phyloP scores from a whole-genome alignment of 2,329 filamentous ascomycete genomes.

The Colletotrichum lentis region DNA sequence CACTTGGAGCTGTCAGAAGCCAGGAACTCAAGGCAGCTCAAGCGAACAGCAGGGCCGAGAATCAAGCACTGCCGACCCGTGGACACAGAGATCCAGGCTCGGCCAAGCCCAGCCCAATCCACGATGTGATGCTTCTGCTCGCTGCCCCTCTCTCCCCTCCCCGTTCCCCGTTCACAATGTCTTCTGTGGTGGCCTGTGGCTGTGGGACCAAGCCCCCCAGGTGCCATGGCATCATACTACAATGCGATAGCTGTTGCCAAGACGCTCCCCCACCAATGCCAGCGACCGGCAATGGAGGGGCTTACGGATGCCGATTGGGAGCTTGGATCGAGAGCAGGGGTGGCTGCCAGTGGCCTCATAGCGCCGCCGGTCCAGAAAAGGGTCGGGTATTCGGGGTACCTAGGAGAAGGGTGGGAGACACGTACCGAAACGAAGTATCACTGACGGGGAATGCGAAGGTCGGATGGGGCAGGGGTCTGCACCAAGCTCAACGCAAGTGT shows the following conservation, averaged over 20 bases:
- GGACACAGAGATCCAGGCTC: not conserved
- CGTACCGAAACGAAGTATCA: slow-evolving; percentile 19
- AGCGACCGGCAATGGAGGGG: slow-evolving; percentile 31
- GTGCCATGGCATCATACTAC: slow-evolving; percentile 39
- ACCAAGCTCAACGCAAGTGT: slow-evolving; percentile 36
- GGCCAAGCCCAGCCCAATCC: slow-evolving; percentile 24
- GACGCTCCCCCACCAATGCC: slow-evolving; percentile 34
- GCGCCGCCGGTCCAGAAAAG: not conserved
- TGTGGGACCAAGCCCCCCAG: slow-evolving; percentile 31
- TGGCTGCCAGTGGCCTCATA: slow-evolving; percentile 18
- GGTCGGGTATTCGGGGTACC: slow-evolving; percentile 15
- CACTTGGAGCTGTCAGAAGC: slow-evolving; percentile 35
- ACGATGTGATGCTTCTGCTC: slow-evolving; percentile 30
- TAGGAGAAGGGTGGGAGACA: not conserved
- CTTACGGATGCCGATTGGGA: slow-evolving; percentile 35
- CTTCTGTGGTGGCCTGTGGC: slow-evolving; percentile 27
- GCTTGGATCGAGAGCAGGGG: slow-evolving; percentile 31
- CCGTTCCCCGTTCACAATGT: slow-evolving; percentile 16
- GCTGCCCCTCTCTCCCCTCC: slow-evolving; percentile 23
- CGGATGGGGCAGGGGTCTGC: slow-evolving; percentile 36
- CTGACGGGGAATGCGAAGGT: slow-evolving; percentile 24
- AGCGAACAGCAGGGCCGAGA: slow-evolving; percentile 19
- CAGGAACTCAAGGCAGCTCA: slow-evolving; percentile 22
- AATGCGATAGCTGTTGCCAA: slow-evolving; percentile 36
- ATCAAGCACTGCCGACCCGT: slow-evolving; percentile 23